A percentile compares a stretch with the other conserved stretches of the same genome.
phyloP scores from a whole-genome alignment of 225 moss, liverwort and hornwort genomes.

The Lunularia cruciata region DNA sequence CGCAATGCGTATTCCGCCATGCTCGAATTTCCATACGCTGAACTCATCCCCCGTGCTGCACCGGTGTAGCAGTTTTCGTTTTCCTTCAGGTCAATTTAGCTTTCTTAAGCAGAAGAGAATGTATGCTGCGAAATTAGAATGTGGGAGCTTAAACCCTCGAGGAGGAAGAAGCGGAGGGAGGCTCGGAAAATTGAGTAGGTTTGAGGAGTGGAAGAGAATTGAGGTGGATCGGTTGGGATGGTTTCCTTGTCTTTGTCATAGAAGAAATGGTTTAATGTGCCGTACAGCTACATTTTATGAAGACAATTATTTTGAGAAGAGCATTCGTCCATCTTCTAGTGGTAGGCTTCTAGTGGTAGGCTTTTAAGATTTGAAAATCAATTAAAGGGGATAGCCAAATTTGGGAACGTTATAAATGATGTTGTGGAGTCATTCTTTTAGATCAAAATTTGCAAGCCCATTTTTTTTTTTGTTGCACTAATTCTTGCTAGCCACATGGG shows the following conservation, averaged over 20 bases:
- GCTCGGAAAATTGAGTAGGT: not conserved
- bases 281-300: conserved; percentile 3
- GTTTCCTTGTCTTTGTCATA: not conserved
- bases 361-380: conserved; percentile 75
- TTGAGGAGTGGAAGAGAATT: not conserved
- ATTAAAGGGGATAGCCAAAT: conserved; percentile 70
- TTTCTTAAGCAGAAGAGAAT: too few species aligned
- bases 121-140: not conserved
- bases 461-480: conserved; percentile 82
- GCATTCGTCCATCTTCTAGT: not conserved
- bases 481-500: conserved; percentile 97
- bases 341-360: too few species aligned
- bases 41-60: too few species aligned
- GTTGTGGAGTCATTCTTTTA: conserved; percentile 84
- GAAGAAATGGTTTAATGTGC: not conserved
- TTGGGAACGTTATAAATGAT: conserved; percentile 69
- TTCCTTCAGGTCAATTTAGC: too few species aligned
- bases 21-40: too few species aligned
- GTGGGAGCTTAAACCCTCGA: conserved; percentile 16
- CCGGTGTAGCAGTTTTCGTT: too few species aligned
- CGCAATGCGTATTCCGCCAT: not conserved
- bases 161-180: not conserved
- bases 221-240: not conserved
- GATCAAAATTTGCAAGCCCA: conserved; percentile 87
- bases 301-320: not conserved